phyloP scores from a whole-genome alignment of 129 eudicot species.

The Pulicaria dysenterica region DNA sequence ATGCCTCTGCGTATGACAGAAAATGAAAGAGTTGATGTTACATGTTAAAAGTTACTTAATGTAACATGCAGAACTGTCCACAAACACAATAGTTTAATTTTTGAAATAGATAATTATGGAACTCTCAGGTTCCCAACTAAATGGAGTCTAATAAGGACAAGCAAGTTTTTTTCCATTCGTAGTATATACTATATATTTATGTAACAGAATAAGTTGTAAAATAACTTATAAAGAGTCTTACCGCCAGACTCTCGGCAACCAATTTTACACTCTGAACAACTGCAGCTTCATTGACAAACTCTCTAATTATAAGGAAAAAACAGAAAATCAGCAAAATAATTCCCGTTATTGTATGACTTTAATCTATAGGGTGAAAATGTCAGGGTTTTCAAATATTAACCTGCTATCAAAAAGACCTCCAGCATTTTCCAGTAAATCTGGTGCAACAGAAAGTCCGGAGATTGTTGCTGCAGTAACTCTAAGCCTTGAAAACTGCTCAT shows the following conservation, averaged over 20 bases:
- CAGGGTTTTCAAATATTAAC: slow-evolving; percentile 38
- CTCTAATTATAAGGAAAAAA: slow-evolving; percentile 39
- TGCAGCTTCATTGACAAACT: slow-evolving; percentile 61
- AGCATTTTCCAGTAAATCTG: slow-evolving; percentile 66
- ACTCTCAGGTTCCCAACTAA: background rate
- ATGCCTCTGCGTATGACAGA: slow-evolving; percentile 68
- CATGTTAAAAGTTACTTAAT: slow-evolving; percentile 7
- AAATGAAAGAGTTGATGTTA: slow-evolving; percentile 9
- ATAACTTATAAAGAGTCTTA: slow-evolving; percentile 33
- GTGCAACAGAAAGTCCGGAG: slow-evolving; percentile 76
- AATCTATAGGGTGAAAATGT: slow-evolving; percentile 11
- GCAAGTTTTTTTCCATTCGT: background rate
- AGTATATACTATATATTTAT: background rate
- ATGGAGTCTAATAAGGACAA: slow-evolving; percentile 7
- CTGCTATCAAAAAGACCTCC: slow-evolving; percentile 84
- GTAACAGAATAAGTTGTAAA: background rate
- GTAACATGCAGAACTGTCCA: slow-evolving; percentile 10
- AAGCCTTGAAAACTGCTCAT: slow-evolving; percentile 94
- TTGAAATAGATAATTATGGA: background rate
- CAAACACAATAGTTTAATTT: background rate
- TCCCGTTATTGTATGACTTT: background rate
- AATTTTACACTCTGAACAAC: slow-evolving; percentile 64
- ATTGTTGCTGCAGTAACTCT: slow-evolving; percentile 95
- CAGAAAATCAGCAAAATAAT: slow-evolving; percentile 23
- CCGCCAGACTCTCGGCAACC: slow-evolving; percentile 95